Evolutionary conservation across 129 eudicot species (phyloP), one percentile per base, ranked within the genome.

Genomic region (Centaurea solstitialis): DNA sequence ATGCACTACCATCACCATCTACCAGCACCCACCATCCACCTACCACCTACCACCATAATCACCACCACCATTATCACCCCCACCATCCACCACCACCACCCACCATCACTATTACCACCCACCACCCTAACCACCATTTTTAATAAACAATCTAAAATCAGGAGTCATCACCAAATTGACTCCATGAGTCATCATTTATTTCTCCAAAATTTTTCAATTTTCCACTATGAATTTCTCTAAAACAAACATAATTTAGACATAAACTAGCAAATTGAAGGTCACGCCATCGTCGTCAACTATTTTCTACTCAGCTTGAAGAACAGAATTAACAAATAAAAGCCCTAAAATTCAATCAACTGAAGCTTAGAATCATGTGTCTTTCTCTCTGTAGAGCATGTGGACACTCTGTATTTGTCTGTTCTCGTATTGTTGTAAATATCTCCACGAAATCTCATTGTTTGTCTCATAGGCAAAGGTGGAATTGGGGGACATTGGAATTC

Each of bases 161-260:
- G n/a, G n/a, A n/a, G n/a, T n/a, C n/a, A n/a, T n/a, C n/a, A n/a
- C n/a, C n/a, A n/a, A n/a, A n/a, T n/a, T n/a, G n/a, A n/a, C n/a
- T 28, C 93, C 93, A 24, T 88, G n/a, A 43, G 97, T 87, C 72
- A 88, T 86, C 93, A 89, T 94, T 26, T 75, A 35, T 87, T 13
- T 35, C 11, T 3, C n/a, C 5, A 61, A 35, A 76, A 59, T 3
- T 22, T 66, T 43, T 41, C 57, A 38, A 43, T n/a, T 21, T 22
- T 39, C 23, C 15, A 38, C 68, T 70, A 22, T 8, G 43, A 40
- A 26, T 73, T 68, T 22, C 50, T 45, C 68, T 33, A 33, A 28
- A 21, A 26, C n/a, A 18, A 47, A 79, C 53, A 8, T 2, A 78
- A 78, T 45, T 15, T 28, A 79, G 69, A 67, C 57, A 57, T 18